These are phyloP conservation scores for Huntiella moniliformis DNA, from an alignment of 2,329 filamentous ascomycete genomes.

Conservation along the genomic window DNA sequence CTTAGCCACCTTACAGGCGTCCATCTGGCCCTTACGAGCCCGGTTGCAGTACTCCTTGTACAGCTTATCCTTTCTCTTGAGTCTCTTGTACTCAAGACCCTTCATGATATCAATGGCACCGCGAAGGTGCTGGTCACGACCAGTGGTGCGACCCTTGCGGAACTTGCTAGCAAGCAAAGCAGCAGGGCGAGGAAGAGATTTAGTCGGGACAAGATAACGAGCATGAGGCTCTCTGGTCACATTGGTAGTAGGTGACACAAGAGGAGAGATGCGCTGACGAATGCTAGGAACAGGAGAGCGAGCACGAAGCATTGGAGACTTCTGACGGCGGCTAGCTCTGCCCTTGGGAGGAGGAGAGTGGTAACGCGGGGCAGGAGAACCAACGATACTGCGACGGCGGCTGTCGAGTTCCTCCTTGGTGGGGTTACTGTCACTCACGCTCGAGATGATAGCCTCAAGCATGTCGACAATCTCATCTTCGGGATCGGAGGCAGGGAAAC, in stretches of 20 bases:
- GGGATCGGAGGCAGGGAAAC: conserved; percentile 84
- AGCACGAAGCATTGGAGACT: conserved; percentile 19
- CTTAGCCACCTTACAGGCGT: conserved; percentile 49
- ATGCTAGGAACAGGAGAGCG: conserved; percentile 34
- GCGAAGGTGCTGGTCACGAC: conserved; percentile 47
- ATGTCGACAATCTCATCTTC: conserved; percentile 64
- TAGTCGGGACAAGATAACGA: conserved; percentile 29
- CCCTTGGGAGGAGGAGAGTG: conserved; percentile 28
- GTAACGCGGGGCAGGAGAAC: conserved; percentile 21
- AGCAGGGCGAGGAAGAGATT: conserved; percentile 67
- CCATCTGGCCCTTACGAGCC: conserved; percentile 47
- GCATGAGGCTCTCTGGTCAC: conserved; percentile 37
- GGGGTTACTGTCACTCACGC: conserved; percentile 18
- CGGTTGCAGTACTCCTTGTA: conserved; percentile 78
- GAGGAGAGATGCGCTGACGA: conserved; percentile 44
- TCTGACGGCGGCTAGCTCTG: conserved; percentile 20
- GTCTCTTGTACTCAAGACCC: conserved; percentile 82
- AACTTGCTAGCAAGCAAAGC: conserved; percentile 39
- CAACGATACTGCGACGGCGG: conserved; percentile 29
- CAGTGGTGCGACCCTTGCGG: conserved; percentile 25
- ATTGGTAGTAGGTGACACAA: conserved; percentile 50
- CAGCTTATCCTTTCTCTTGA: conserved; percentile 82
- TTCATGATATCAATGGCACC: conserved; percentile 97
- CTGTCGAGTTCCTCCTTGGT: conserved; percentile 33
- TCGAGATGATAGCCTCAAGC: conserved; percentile 26